Evolutionary conservation across 441 rosid genomes (phyloP), one percentile per base, ranked within the genome.

Genomic region (Omphalea diandra): DNA sequence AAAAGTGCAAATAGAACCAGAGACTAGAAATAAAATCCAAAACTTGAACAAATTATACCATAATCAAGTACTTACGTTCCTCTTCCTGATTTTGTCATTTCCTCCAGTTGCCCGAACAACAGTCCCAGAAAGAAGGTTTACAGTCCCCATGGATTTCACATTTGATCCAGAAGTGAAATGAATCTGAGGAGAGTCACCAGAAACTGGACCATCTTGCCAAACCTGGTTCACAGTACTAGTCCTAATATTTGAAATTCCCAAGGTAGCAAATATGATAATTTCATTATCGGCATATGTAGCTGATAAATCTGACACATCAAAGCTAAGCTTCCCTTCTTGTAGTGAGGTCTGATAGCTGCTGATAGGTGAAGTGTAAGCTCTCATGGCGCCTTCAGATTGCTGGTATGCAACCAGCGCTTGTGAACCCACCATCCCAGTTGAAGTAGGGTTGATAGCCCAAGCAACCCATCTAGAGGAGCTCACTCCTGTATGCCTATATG

Each of bases 161-260:
- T 91, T 88, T 31, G 84, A 66, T 32, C 90, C 96, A 44, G 77
- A 70, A 41, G 84, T 78, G 27, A 74, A 56, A 81, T 89, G 96
- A 17, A 44, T 11, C 32, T 68, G 49, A 14, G 82, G 90, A 27
- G 43, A 59, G 41, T 68, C 79, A 15, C 84, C 71, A 18, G 87
- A 81, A 31, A 93, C 65, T 12, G 90, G 78, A 2, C 98, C 94
- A 33, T 86, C 87, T 77, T 91, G 97, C 98, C 98, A 93, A 47
- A 91, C 87, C 57, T 87, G 91, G 47, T 91, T 88, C 55, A 89
- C 41, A 15, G 33, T 78, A 4, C 76, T 67, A 46, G 60, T 71
- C 5, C 80, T 80, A 9, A 58, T 67, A 27, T 38, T 75, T 11
- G 85, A 71, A 47, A 87, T 80, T 14, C 26, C 80, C 58, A 94